These are phyloP conservation scores for Penicilliopsis zonata DNA, from an alignment of 495 filamentous ascomycete species.

Conservation along the genomic window DNA sequence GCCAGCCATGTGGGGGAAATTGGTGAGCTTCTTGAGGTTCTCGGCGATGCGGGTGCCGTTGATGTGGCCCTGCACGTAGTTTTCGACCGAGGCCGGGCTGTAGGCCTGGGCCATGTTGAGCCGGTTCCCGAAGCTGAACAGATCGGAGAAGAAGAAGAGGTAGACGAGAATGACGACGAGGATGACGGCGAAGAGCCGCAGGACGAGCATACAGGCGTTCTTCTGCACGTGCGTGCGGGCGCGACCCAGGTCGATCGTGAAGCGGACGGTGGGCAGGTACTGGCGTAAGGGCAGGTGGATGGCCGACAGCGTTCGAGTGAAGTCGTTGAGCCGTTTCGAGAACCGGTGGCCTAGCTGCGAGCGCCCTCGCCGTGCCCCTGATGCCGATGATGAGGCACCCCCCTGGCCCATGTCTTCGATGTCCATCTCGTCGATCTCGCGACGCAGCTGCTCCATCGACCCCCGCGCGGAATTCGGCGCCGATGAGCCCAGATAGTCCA, in stretches of 20 bases:
- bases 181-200: conserved; percentile 60
- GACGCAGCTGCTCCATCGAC: conserved; percentile 50
- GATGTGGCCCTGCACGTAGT: conserved; percentile 58
- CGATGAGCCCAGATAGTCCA: conserved; percentile 41
- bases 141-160: conserved; percentile 68
- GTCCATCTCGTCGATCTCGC: conserved; percentile 85
- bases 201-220: conserved; percentile 47
- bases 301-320: conserved; percentile 43
- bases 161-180: conserved; percentile 68
- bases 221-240: conserved; percentile 16
- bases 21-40: conserved; percentile 58
- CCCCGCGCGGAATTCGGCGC: conserved; percentile 26
- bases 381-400: too few species aligned
- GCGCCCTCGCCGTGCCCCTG: conserved; percentile 21
- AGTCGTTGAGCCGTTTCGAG: conserved; percentile 41
- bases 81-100: conserved; percentile 49
- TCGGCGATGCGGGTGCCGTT: conserved; percentile 57
- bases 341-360: conserved; percentile 31
- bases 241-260: conserved; percentile 21
- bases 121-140: conserved; percentile 45
- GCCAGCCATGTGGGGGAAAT: conserved; percentile 78
- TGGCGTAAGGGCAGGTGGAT: conserved; percentile 41
- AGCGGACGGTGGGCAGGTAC: conserved; percentile 30
- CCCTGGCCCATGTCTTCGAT: conserved; percentile 58
- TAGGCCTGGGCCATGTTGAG: conserved; percentile 31